Percentiles rank a stretch among this genome's conserved stretches.
Conservation (phyloP, 1,284 basidiomycete genomes). For the Trichosporon sp. region DNA sequence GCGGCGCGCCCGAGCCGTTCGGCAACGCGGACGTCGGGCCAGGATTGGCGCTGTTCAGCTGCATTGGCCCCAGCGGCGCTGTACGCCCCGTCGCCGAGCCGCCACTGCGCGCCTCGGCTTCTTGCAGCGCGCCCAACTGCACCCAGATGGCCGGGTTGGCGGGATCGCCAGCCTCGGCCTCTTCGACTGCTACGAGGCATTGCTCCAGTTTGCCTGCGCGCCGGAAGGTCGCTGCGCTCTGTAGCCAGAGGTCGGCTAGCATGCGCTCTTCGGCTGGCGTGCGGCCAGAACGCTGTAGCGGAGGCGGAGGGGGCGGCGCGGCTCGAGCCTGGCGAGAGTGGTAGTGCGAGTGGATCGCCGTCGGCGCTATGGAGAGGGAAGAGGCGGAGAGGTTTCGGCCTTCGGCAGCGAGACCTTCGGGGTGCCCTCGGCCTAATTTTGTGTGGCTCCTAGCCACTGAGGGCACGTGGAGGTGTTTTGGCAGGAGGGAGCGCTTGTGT, state of each 20-base stretch:
- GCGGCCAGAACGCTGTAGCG: constrained; percentile 30
- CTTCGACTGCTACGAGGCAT: constrained; percentile 82
- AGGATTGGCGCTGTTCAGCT: no score
- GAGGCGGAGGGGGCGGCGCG: constrained; percentile 24
- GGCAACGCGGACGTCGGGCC: background rate
- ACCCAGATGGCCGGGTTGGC: constrained; percentile 88
- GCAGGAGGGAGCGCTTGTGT: constrained; percentile 23
- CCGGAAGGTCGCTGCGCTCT: constrained; percentile 89
- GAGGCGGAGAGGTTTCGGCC: constrained; percentile 19
- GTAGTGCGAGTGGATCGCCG: constrained; percentile 75
- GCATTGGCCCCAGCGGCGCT: no score
- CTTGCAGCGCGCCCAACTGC: constrained; percentile 75
- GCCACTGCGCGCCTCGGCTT: constrained; percentile 25
- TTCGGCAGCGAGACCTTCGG: constrained; percentile 10
- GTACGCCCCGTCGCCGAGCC: no score
- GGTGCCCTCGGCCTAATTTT: constrained; percentile 3
- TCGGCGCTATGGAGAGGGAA: constrained; percentile 53
- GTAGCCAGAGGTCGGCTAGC: constrained; percentile 84
- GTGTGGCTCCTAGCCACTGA: constrained; percentile 1
- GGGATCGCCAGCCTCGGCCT: constrained; percentile 85
- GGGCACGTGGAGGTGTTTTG: constrained; percentile 44
- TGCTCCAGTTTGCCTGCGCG: constrained; percentile 83
- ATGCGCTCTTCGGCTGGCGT: constrained; percentile 63
- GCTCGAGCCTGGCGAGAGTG: constrained; percentile 12
- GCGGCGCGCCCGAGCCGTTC: no score